phyloP scores from a whole-genome alignment of 2,329 filamentous ascomycete genomes.

The Colletotrichum liaoningense region DNA sequence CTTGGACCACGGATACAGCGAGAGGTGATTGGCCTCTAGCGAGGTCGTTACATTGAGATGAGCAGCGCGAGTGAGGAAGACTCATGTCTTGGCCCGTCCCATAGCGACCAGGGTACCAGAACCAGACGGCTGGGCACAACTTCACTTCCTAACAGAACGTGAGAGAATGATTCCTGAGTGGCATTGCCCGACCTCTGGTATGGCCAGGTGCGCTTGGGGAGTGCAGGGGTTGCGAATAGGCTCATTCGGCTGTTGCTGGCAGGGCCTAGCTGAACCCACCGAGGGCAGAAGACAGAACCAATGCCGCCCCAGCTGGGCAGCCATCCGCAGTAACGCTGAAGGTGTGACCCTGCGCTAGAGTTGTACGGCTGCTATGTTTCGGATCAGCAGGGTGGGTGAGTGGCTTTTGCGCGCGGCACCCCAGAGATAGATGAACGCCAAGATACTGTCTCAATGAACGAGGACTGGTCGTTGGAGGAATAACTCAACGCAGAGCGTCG shows the following conservation, averaged over 20 bases:
- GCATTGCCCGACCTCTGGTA: too few relatives aligned
- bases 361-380: constrained; percentile 11
- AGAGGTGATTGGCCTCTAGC: constrained; percentile 7
- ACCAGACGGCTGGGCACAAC: background rate
- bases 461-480: constrained; percentile 27
- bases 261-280: background rate
- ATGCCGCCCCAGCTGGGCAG: constrained; percentile 10
- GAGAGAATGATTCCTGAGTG: background rate
- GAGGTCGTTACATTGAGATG: constrained; percentile 3
- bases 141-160: constrained; percentile 1
- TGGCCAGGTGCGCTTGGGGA: background rate
- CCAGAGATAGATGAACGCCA: constrained; percentile 27
- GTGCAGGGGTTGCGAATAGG: constrained; percentile 30
- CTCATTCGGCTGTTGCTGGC: constrained; percentile 15
- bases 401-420: constrained; percentile 10
- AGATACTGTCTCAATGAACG: constrained; percentile 6
- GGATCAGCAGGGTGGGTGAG: background rate
- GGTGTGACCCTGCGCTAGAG: background rate
- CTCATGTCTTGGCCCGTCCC: background rate
- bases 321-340: background rate
- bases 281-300: constrained; percentile 6
- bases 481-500: constrained; percentile 12
- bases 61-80: constrained; percentile 5
- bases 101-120: background rate
- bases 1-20: too few relatives aligned